Evolutionary conservation across 257 asterid genomes (phyloP).

Genomic region (Avicennia marina): DNA sequence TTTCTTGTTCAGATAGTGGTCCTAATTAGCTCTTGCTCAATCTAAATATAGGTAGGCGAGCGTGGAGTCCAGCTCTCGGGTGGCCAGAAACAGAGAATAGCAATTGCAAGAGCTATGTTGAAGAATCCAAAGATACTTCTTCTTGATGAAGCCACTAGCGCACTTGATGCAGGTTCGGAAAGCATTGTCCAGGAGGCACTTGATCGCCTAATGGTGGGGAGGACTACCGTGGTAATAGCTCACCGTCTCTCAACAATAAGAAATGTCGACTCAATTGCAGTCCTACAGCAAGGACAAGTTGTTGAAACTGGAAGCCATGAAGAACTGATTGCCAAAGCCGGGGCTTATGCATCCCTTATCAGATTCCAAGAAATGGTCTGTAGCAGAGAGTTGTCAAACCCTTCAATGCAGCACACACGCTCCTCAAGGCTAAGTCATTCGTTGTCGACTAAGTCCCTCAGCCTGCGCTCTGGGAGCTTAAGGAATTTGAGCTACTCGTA

Average conservation of each 20-base stretch:
- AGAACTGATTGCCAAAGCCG: conserved; percentile 77
- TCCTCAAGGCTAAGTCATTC: conserved; percentile 86
- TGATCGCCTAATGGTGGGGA: conserved; percentile 43
- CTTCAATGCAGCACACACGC: conserved; percentile 81
- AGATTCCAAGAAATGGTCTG: conserved; percentile 93
- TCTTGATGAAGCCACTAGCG: conserved; percentile 63
- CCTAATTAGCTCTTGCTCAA: too few relatives aligned
- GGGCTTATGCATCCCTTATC: conserved; percentile 80
- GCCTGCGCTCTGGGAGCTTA: conserved; percentile 93
- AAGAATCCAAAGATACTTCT: conserved; percentile 59
- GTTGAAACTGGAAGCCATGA: conserved; percentile 96
- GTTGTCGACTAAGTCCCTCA: conserved; percentile 81
- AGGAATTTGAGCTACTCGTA: conserved; percentile 85
- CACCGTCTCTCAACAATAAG: conserved; percentile 92
- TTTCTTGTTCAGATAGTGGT: too few relatives aligned
- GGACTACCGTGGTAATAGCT: conserved; percentile 79
- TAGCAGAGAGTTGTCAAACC: conserved; percentile 73
- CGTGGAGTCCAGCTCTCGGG: conserved; percentile 60
- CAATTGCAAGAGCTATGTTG: conserved; percentile 65
- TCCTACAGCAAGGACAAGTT: conserved; percentile 89
- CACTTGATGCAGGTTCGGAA: conserved; percentile 88
- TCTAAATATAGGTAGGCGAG: conserved; percentile 73
- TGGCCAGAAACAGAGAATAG: conserved; percentile 42
- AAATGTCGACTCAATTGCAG: conserved; percentile 85
- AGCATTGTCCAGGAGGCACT: conserved; percentile 92